Evolutionary conservation across 495 filamentous ascomycete genomes (phyloP).

Genomic region (Bombardia bombarda): DNA sequence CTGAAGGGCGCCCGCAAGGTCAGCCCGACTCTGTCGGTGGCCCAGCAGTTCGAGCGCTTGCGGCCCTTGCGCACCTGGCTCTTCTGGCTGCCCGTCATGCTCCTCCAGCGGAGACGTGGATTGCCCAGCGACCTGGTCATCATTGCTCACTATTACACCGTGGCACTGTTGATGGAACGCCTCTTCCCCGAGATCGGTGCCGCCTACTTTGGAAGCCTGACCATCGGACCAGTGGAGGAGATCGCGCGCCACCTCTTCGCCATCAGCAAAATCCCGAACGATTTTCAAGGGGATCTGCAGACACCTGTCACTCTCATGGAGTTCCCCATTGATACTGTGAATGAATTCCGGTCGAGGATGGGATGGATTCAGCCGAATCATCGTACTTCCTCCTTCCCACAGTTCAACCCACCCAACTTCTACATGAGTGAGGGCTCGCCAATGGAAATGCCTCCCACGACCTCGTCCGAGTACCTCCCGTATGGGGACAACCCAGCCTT

Average conservation of each 20-base stretch:
- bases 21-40: constrained; percentile 61
- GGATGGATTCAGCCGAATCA: constrained; percentile 49
- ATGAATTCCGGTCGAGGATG: constrained; percentile 53
- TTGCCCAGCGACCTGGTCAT: constrained; percentile 66
- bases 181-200: constrained; percentile 86
- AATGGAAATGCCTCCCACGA: constrained; percentile 26
- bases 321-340: constrained; percentile 53
- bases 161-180: constrained; percentile 77
- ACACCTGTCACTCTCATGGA: constrained; percentile 51
- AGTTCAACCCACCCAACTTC: constrained; percentile 39
- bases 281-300: constrained; percentile 36
- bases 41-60: constrained; percentile 81
- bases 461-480: constrained; percentile 29
- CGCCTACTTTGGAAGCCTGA: constrained; percentile 73
- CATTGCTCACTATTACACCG: constrained; percentile 85
- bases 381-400: constrained; percentile 47
- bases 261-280: too few species aligned
- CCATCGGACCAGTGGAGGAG: constrained; percentile 67
- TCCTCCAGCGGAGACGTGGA: constrained; percentile 48
- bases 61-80: constrained; percentile 84
- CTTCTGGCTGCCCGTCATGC: constrained; percentile 81
- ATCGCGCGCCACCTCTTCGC: constrained; percentile 57
- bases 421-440: constrained; percentile 32
- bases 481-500: constrained; percentile 45
- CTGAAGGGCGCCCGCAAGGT: constrained; percentile 69